A percentile compares a stretch with the other conserved stretches of the same genome.
Evolutionary conservation across 768 basidiomycete species (phyloP).

Genomic region (Sporobolomyces roseus): DNA sequence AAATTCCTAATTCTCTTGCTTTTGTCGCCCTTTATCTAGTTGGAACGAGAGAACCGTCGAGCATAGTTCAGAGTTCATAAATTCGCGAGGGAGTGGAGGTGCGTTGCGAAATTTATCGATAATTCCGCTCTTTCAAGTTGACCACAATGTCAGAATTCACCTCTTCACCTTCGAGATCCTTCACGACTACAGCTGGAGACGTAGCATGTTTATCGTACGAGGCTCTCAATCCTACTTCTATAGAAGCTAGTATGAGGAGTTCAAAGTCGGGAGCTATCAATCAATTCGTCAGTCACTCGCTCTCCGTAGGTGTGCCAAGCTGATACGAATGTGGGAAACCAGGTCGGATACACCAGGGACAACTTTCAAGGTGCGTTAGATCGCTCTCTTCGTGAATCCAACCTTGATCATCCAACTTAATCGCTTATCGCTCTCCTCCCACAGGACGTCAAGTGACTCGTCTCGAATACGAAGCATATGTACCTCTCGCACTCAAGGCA

Average conservation of each 20-base stretch:
- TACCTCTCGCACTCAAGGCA: slow-evolving; percentile 44
- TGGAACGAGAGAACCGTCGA: too few species aligned
- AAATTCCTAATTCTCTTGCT: too few species aligned
- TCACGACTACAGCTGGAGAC: slow-evolving; percentile 53
- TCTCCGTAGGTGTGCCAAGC: neutral
- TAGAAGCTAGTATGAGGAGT: slow-evolving; percentile 63
- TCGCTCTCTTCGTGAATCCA: too few species aligned
- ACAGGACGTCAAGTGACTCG: slow-evolving; percentile 42
- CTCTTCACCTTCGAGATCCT: neutral
- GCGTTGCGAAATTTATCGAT: too few species aligned
- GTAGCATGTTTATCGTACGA: slow-evolving; percentile 61
- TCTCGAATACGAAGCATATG: slow-evolving; percentile 45
- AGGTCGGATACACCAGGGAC: slow-evolving; percentile 75
- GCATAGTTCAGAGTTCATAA: too few species aligned
- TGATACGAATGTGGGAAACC: neutral
- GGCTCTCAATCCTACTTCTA: slow-evolving; percentile 58
- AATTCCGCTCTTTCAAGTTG: neutral
- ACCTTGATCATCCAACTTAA: neutral
- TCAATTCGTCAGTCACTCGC: slow-evolving; percentile 54
- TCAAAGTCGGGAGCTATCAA: slow-evolving; percentile 67
- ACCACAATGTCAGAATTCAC: neutral
- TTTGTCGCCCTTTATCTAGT: too few species aligned
- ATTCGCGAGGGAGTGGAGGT: too few species aligned
- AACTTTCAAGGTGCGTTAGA: slow-evolving; percentile 70
- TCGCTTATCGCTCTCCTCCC: too few species aligned